Evolutionary conservation across 2,329 filamentous ascomycete species (phyloP).

Genomic region (Botrytis deweyae): DNA sequence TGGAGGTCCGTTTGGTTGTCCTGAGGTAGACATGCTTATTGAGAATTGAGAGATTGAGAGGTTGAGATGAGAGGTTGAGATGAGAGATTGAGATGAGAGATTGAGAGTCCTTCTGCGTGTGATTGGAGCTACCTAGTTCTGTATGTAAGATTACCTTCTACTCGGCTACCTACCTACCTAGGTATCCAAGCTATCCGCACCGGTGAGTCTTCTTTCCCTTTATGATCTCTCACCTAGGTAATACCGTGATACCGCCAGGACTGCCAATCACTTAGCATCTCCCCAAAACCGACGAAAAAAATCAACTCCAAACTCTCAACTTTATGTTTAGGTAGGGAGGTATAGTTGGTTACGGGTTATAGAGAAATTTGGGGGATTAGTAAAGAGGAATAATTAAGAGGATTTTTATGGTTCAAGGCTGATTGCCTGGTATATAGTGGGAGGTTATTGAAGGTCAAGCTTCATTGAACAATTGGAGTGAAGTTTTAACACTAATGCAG

Average conservation of each 20-base stretch:
- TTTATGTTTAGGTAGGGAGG: not conserved
- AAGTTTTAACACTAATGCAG: constrained; percentile 30
- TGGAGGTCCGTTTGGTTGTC: constrained; percentile 47
- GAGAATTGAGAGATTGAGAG: not conserved
- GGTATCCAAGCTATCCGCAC: not conserved
- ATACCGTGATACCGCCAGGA: not conserved
- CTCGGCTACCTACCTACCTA: not conserved
- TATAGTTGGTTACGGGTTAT: not conserved
- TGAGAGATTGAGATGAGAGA: not conserved
- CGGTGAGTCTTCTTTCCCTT: not conserved
- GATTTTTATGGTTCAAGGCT: not conserved
- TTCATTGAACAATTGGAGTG: constrained; percentile 2
- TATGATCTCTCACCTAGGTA: not conserved
- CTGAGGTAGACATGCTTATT: constrained; percentile 41
- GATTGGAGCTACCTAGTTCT: not conserved
- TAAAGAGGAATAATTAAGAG: not conserved
- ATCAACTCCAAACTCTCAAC: not conserved
- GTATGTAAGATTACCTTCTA: not conserved
- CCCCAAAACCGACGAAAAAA: not conserved
- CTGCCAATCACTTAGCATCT: not conserved
- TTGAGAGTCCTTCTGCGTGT: not conserved
- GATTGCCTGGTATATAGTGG: not conserved
- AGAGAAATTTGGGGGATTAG: not conserved
- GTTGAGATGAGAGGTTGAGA: not conserved
- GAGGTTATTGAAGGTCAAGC: not conserved